Percentiles rank a stretch among this genome's conserved stretches.
These are phyloP conservation scores for Dactylellina parvicollis DNA, from an alignment of 2,329 filamentous ascomycete genomes.

Conservation along the genomic window DNA sequence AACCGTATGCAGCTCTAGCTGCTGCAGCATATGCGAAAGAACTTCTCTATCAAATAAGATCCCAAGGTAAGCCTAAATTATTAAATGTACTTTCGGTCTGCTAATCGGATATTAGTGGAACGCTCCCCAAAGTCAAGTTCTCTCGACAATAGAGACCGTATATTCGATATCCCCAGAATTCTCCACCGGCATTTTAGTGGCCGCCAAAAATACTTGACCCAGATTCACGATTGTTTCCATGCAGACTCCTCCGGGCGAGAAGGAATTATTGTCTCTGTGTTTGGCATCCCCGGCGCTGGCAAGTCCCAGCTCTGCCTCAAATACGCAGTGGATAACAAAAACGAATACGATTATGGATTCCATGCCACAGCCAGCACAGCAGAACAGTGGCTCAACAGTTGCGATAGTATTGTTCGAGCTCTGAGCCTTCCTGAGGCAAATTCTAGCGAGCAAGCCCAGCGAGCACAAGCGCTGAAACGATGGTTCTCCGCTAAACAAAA, in stretches of 20 bases:
- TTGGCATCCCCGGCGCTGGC: constrained; percentile 18
- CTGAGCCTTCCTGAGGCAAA: neutral
- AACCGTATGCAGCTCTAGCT: constrained; percentile 57
- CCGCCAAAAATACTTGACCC: neutral
- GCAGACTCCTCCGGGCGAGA: neutral
- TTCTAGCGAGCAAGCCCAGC: neutral
- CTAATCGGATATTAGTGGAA: neutral
- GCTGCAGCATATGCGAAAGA: constrained; percentile 59
- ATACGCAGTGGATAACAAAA: constrained; percentile 4
- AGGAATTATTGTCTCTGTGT: constrained; percentile 3
- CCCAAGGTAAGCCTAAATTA: no score
- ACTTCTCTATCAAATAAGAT: no score
- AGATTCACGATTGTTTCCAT: constrained; percentile 1
- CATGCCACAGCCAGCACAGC: constrained; percentile 5
- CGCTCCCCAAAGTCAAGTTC: neutral
- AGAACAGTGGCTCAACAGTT: constrained; percentile 18
- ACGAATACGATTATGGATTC: constrained; percentile 15
- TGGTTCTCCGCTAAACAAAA: neutral
- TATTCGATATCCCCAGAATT: constrained; percentile 18
- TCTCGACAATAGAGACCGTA: neutral
- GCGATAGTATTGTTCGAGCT: constrained; percentile 5
- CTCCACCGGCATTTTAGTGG: constrained; percentile 25
- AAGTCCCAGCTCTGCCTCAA: constrained; percentile 23
- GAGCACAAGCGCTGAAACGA: neutral
- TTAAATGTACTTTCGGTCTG: neutral